Percentiles rank a stretch among this genome's conserved stretches.
Evolutionary conservation across 148 eudicot genomes (phyloP).

Genomic region (Rhododendron mucronatum): DNA sequence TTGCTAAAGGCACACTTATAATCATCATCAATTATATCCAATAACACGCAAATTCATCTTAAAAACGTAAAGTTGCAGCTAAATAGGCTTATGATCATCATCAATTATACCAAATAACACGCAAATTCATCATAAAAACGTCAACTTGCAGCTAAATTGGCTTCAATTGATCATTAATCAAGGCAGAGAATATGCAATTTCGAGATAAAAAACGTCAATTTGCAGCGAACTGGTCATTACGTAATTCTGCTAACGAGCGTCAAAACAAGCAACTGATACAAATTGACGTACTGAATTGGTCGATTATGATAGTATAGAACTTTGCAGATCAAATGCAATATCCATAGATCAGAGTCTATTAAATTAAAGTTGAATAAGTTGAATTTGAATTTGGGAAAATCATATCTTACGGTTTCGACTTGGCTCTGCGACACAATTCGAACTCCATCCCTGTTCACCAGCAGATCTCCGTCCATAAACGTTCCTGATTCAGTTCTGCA

Average conservation of each 20-base stretch:
- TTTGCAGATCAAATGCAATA: neutral
- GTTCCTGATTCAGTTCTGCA: slow-evolving; percentile 82
- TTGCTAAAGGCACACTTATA: neutral
- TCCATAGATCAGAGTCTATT: slow-evolving; percentile 1
- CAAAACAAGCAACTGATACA: neutral
- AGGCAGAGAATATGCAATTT: neutral
- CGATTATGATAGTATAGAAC: neutral
- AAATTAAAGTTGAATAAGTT: neutral
- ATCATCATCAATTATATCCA: neutral
- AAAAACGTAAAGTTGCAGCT: neutral
- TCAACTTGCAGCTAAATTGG: neutral
- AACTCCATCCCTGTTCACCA: slow-evolving; percentile 75
- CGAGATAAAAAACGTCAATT: neutral
- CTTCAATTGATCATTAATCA: neutral
- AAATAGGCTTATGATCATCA: neutral
- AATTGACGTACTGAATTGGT: neutral
- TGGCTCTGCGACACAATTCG: slow-evolving; percentile 64
- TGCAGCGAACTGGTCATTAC: neutral
- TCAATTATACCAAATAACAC: neutral
- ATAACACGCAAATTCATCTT: neutral
- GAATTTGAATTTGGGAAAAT: neutral
- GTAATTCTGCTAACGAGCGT: neutral
- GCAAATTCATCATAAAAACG: neutral
- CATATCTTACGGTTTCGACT: slow-evolving; percentile 45
- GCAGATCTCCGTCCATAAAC: slow-evolving; percentile 85